These are phyloP conservation scores for Calocybe cyanea DNA, from an alignment of 768 basidiomycete species.

Conservation along the genomic window DNA sequence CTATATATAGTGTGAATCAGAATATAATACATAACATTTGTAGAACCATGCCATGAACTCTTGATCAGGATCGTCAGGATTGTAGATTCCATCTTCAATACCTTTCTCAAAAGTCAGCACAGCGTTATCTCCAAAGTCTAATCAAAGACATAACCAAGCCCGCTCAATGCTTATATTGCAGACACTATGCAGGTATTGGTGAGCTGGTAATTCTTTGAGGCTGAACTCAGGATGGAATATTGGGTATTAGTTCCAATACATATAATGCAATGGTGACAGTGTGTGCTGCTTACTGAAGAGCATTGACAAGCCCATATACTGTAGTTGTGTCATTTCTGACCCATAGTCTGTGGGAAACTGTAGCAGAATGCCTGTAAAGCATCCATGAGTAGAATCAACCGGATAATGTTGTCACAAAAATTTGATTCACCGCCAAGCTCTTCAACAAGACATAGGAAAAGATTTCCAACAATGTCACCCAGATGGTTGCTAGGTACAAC, in stretches of 20 bases:
- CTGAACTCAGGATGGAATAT: conserved; percentile 23
- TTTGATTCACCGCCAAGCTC: conserved; percentile 22
- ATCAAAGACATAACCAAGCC: conserved; percentile 28
- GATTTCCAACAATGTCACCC: conserved; percentile 7
- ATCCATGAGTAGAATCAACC: not conserved
- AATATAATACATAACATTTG: not conserved
- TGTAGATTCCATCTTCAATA: conserved; percentile 19
- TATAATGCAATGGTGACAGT: not conserved
- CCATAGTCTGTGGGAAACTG: conserved; percentile 30
- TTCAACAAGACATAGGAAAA: conserved; percentile 27
- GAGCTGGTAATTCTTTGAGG: conserved; percentile 22
- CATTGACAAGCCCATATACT: conserved; percentile 27
- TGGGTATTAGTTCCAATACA: not conserved
- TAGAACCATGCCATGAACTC: conserved; percentile 20
- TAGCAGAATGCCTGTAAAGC: not conserved
- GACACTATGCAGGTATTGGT: conserved; percentile 26
- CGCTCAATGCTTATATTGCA: conserved; percentile 33
- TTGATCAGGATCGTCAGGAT: conserved; percentile 20
- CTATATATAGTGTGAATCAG: conserved; percentile 12
- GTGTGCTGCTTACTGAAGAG: conserved; percentile 21
- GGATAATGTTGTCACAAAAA: not conserved
- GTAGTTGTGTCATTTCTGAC: conserved; percentile 29
- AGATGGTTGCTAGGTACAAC: conserved; percentile 10
- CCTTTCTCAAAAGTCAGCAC: conserved; percentile 20
- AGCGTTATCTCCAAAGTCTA: conserved; percentile 30